phyloP scores from a whole-genome alignment of 495 filamentous ascomycete genomes.

The Geopyxis carbonaria region DNA sequence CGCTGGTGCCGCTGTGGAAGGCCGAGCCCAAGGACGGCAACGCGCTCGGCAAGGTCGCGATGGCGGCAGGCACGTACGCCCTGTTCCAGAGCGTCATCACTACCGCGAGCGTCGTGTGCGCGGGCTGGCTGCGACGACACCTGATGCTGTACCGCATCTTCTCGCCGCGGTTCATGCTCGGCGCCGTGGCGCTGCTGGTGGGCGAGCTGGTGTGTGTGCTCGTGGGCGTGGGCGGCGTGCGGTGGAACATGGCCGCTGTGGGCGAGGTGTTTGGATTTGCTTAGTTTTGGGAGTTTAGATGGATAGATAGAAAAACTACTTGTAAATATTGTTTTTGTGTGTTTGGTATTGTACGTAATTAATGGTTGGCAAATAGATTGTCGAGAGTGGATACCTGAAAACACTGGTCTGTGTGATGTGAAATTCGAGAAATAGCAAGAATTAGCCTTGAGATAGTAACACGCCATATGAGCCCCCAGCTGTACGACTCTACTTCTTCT shows the following conservation, averaged over 20 bases:
- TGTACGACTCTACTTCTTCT: too few relatives aligned
- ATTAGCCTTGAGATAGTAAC: too few relatives aligned
- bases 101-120: conserved; percentile 68
- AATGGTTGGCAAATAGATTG: too few relatives aligned
- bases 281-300: conserved; percentile 1
- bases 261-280: conserved; percentile 69
- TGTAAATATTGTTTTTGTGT: too few relatives aligned
- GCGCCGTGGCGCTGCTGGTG: conserved; percentile 49
- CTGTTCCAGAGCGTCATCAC: conserved; percentile 67
- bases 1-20: conserved; percentile 78
- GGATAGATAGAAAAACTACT: too few relatives aligned
- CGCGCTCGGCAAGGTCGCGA: conserved; percentile 47
- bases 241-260: conserved; percentile 58
- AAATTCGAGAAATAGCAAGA: too few relatives aligned
- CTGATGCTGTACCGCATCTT: conserved; percentile 98
- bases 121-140: conserved; percentile 69
- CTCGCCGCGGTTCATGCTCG: conserved; percentile 73
- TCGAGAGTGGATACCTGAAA: too few relatives aligned
- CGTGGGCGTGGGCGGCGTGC: conserved; percentile 50
- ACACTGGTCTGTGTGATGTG: too few relatives aligned
- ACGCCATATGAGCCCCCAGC: too few relatives aligned
- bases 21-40: conserved; percentile 32
- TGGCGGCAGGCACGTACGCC: conserved; percentile 53
- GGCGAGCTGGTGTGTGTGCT: conserved; percentile 58
- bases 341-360: too few relatives aligned